These are phyloP conservation scores for Leptosphaerulina australis DNA, from an alignment of 2,329 filamentous ascomycete species.

Conservation along the genomic window DNA sequence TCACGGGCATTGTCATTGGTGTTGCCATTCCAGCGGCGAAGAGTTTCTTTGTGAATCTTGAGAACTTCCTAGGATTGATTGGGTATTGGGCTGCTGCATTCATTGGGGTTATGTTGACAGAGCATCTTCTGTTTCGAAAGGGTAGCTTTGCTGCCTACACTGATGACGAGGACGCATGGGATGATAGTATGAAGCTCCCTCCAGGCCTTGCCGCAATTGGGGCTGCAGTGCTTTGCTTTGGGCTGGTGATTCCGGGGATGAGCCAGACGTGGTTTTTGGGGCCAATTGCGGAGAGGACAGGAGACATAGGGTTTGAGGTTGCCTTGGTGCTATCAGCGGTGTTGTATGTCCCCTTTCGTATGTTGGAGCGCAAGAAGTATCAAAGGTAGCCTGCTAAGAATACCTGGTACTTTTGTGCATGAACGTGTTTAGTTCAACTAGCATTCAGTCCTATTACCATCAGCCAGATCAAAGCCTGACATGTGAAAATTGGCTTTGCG, in stretches of 20 bases:
- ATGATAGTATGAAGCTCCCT: conserved; percentile 49
- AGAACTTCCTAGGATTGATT: conserved; percentile 47
- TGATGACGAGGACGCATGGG: conserved; percentile 50
- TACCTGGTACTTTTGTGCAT: background rate
- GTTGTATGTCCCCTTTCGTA: conserved; percentile 54
- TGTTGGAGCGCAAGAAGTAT: conserved; percentile 45
- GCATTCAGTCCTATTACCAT: background rate
- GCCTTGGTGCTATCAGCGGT: conserved; percentile 59
- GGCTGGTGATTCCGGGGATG: conserved; percentile 64
- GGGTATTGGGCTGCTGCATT: conserved; percentile 47
- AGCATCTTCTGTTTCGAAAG: conserved; percentile 50
- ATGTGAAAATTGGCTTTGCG: conserved; percentile 6
- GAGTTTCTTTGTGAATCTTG: conserved; percentile 63
- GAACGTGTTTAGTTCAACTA: background rate
- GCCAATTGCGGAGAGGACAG: conserved; percentile 64
- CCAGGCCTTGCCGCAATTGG: conserved; percentile 50
- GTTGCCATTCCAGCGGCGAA: conserved; percentile 62
- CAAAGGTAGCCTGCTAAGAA: conserved; percentile 24
- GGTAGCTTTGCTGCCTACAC: conserved; percentile 41
- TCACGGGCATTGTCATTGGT: conserved; percentile 65
- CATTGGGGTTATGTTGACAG: conserved; percentile 41
- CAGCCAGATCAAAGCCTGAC: background rate
- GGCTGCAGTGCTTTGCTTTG: conserved; percentile 49
- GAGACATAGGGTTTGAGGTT: conserved; percentile 70
- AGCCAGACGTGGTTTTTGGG: conserved; percentile 66